Base-by-base conservation (phyloP, 164 flowering plant species). In the Stephania japonica region DNA sequence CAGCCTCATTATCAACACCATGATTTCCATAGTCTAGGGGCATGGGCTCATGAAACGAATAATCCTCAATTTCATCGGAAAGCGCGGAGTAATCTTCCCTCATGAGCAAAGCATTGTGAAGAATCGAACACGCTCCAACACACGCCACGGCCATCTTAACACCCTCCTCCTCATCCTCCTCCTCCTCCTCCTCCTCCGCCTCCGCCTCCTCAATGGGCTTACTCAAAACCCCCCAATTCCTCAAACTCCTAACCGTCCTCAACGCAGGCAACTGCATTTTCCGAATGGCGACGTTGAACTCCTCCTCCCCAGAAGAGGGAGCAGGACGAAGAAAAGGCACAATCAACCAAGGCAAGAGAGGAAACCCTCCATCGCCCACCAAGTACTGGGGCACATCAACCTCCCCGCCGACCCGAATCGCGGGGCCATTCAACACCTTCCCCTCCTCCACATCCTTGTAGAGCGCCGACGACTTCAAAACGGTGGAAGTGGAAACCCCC, bases 261-360 rank as follows among this genome's bases (percentile, higher is more conserved):
- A 81, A 72, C 7, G 81, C 82, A 10, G 92, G 80, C 50, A 66
- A 18, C 5, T 86, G 68, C 86, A 87, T 84, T 70, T 70, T 63
- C 16, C 27, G 26, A 42, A 75, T 82, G 0, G 75, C 81, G 0
- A 38, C 73, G 76, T 91, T 90, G 86, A 90, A 91, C 56, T 77
- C 80, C 76, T 82, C 89, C 71, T 87, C 91, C 41, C 27, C 4
- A 5, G 94, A 87, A 1, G 83, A 82, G 0, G 75, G 72, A 5
- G 26, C 53, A 1, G 86, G 81, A 75, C 82, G 79, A 9, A 9
- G 70, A 75, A 81, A 90, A 0, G 97, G 98, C 7, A 85, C 85
- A 82, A 88, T 81, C 66, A 93, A 70, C 98, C 95, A 91, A n/a
- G 97, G 93, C 70, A 93, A 89, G 74, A 93, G 77, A 81, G 91